Evolutionary conservation across 768 basidiomycete genomes (phyloP).

Genomic region (Inosperma sp.): DNA sequence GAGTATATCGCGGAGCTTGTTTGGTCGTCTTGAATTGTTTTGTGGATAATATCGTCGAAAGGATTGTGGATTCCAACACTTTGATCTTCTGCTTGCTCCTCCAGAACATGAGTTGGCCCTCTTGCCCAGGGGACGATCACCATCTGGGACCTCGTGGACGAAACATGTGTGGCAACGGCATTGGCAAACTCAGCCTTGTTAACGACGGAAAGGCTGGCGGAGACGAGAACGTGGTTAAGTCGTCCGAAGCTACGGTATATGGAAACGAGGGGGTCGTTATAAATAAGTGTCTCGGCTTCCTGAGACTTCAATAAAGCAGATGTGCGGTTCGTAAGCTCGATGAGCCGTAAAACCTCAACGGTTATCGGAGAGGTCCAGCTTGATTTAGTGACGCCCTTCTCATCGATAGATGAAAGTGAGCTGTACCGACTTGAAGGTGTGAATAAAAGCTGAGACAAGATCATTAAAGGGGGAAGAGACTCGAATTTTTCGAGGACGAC

Average conservation of each 20-base stretch:
- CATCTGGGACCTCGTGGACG: slow-evolving; percentile 60
- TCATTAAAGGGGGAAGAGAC: slow-evolving; percentile 78
- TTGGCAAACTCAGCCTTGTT: slow-evolving; percentile 67
- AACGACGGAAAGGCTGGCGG: slow-evolving; percentile 71
- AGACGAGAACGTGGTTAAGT: slow-evolving; percentile 61
- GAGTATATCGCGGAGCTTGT: slow-evolving; percentile 61
- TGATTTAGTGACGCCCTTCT: slow-evolving; percentile 22
- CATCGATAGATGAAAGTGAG: slow-evolving; percentile 21
- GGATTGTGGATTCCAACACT: slow-evolving; percentile 45
- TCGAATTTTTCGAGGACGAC: slow-evolving; percentile 80
- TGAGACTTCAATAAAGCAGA: slow-evolving; percentile 83
- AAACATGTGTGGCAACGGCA: slow-evolving; percentile 58
- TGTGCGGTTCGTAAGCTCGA: slow-evolving; percentile 86
- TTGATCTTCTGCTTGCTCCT: slow-evolving; percentile 23
- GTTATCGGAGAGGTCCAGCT: slow-evolving; percentile 26
- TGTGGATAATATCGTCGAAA: slow-evolving; percentile 75
- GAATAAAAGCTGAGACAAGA: slow-evolving; percentile 66
- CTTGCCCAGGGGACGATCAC: slow-evolving; percentile 83
- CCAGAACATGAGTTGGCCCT: slow-evolving; percentile 29
- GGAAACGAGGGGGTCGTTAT: slow-evolving; percentile 65
- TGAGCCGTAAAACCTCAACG: slow-evolving; percentile 80
- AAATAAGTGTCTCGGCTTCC: slow-evolving; percentile 63
- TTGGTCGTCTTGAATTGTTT: slow-evolving; percentile 44
- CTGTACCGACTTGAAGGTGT: background rate
- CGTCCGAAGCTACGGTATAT: slow-evolving; percentile 76